These are phyloP conservation scores for Irpex sp. DNA, from an alignment of 1,284 basidiomycete genomes.

Conservation along the genomic window DNA sequence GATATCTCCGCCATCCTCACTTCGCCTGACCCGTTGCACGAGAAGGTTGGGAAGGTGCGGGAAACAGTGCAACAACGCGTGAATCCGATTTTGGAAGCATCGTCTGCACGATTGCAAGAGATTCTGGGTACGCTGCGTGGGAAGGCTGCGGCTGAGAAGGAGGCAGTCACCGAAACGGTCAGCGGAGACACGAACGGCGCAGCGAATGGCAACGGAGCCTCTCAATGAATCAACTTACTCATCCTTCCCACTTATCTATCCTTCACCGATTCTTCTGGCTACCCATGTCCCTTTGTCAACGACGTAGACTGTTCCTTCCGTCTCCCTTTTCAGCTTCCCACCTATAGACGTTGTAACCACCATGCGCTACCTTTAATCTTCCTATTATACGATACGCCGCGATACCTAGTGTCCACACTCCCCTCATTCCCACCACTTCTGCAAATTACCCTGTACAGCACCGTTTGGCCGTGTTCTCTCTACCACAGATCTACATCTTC, in stretches of 20 bases:
- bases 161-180: neutral
- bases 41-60: constrained; percentile 55
- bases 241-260: neutral
- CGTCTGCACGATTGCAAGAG: constrained; percentile 28
- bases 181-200: constrained; percentile 18
- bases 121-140: constrained; percentile 26
- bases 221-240: neutral
- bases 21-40: constrained; percentile 54
- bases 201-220: constrained; percentile 6
- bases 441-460: neutral
- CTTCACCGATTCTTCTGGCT: neutral
- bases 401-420: neutral
- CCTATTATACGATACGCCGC: neutral
- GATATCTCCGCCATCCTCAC: constrained; percentile 51
- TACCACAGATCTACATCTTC: neutral
- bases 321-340: neutral
- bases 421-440: neutral
- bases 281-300: neutral
- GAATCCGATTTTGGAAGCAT: constrained; percentile 50
- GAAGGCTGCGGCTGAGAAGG: constrained; percentile 23
- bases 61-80: constrained; percentile 56
- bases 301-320: neutral
- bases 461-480: neutral
- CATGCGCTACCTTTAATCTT: neutral
- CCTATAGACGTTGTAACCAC: neutral